Evolutionary conservation across 2,329 filamentous ascomycete species (phyloP), one percentile per base, ranked within the genome.

Genomic region (Sporothrix schenckii): DNA sequence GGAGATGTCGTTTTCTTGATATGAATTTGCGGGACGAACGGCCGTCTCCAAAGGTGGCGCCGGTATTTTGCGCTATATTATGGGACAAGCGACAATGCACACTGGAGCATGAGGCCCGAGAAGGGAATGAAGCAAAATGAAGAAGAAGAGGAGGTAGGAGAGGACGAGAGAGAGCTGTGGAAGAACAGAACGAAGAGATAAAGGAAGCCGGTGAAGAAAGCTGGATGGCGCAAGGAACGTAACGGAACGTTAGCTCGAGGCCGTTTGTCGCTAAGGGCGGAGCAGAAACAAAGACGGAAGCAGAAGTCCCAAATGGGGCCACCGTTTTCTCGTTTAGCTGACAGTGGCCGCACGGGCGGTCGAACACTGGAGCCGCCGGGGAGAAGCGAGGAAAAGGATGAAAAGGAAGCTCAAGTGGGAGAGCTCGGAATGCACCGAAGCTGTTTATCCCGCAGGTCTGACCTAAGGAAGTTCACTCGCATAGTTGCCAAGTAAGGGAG

Each of bases 271-370:
- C 68, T 56, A 69, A 66, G 27, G 58, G 60, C 68, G 68, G 49
- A 65, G 56, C 61, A 39, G 60, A 27, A 30, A 66, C 68, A 70
- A 70, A 70, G 60, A 66, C 52, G 61, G 61, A 50, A 24, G 44
- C 61, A 50, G 11, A 19, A 21, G 41, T 16, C 41, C 30, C 24
- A 65, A 50, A 65, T 11, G 50, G 44, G 44, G 3, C 4, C 16
- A 49, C 61, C 61, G 61, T 65, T 65, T 65, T 13, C 47, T 65
- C 24, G 24, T 49, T 50, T 27, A 30, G 24, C 24, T 50, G 30
- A 34, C 24, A 44, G 16, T n/a, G 24, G 44, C 44, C 16, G 50
- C 44, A 50, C 61, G 44, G 61, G 44, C 19, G 61, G 16, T 65
- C 24, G 61, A 65, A 50, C 34, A 34, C 61, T 9, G 4, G 61